Evolutionary conservation across 495 filamentous ascomycete species (phyloP).

Genomic region (Cudoniella acicularis): DNA sequence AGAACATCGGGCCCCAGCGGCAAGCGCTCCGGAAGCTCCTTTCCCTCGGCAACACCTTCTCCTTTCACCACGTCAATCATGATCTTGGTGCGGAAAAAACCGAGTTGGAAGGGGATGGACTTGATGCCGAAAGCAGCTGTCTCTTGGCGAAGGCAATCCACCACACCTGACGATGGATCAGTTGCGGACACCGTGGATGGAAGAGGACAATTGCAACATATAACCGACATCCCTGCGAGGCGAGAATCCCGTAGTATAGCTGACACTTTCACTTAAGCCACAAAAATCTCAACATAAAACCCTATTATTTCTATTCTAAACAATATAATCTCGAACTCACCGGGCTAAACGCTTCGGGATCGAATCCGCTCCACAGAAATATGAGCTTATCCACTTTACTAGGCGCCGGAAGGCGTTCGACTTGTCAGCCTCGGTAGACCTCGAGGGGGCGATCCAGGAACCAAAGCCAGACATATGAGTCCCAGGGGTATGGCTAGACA

Average conservation of each 20-base stretch:
- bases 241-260: too few species aligned
- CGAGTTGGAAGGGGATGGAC: constrained; percentile 41
- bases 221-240: too few species aligned
- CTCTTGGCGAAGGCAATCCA: constrained; percentile 43
- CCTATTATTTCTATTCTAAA: too few species aligned
- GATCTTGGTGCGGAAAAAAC: constrained; percentile 45
- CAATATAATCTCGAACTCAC: too few species aligned
- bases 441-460: background rate
- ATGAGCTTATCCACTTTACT: constrained; percentile 25
- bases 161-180: constrained; percentile 14
- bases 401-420: background rate
- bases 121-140: constrained; percentile 41
- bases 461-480: background rate
- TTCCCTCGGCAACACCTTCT: constrained; percentile 23
- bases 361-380: constrained; percentile 21
- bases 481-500: background rate
- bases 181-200: too few species aligned
- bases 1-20: constrained; percentile 42
- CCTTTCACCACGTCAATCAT: constrained; percentile 43
- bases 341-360: constrained; percentile 21
- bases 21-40: constrained; percentile 36
- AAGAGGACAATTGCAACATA: too few species aligned
- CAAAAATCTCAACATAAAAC: too few species aligned
- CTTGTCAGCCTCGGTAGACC: background rate
- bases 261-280: too few species aligned